phyloP scores from a whole-genome alignment of 768 basidiomycete genomes.

The Russula foetens region DNA sequence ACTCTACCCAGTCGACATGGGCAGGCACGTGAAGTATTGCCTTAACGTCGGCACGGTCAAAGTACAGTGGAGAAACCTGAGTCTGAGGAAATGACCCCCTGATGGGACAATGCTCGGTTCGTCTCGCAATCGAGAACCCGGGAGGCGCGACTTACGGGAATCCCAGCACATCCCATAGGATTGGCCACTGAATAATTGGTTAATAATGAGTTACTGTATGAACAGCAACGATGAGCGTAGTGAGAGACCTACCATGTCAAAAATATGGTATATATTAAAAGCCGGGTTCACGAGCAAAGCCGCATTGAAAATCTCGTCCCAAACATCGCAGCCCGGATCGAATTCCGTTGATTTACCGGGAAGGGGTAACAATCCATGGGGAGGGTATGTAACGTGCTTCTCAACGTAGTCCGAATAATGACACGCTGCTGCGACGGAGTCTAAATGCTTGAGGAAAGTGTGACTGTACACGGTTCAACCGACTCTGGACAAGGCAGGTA shows the following conservation, averaged over 20 bases:
- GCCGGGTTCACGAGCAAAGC: slow-evolving; percentile 61
- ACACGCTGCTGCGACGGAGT: slow-evolving; percentile 43
- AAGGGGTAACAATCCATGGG: too few species aligned
- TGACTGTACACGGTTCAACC: slow-evolving; percentile 32
- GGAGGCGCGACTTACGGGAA: neutral
- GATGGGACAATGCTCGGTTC: neutral
- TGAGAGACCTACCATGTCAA: slow-evolving; percentile 39
- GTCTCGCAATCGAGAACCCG: neutral
- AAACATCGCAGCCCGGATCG: too few species aligned
- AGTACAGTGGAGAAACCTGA: neutral
- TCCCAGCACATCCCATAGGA: slow-evolving; percentile 73
- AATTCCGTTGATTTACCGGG: too few species aligned
- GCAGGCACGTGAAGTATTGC: neutral
- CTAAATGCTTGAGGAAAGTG: slow-evolving; percentile 51
- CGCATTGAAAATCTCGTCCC: too few species aligned
- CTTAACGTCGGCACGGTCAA: neutral
- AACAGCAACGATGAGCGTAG: neutral
- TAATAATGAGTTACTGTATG: neutral
- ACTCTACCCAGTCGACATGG: neutral
- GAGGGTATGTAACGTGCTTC: slow-evolving; percentile 60
- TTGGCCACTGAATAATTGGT: slow-evolving; percentile 38
- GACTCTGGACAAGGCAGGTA: neutral
- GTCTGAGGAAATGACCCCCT: neutral
- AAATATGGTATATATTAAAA: slow-evolving; percentile 71
- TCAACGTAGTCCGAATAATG: slow-evolving; percentile 55